Conservation (phyloP, 2,329 filamentous ascomycete genomes). For the Alternaria consortialis region DNA sequence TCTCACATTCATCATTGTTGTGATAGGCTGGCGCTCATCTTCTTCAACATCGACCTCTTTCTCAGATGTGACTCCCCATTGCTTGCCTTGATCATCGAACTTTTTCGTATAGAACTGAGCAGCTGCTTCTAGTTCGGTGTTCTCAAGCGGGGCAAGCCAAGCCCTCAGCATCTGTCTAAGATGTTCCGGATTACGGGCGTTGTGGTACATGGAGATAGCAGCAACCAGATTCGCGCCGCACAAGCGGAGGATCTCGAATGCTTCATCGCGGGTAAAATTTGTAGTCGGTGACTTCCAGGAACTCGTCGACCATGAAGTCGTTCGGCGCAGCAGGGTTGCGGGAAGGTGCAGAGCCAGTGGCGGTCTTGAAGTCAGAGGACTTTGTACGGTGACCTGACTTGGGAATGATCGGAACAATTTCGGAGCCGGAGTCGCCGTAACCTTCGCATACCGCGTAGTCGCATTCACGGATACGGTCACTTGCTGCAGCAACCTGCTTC, state of each 20-base stretch:
- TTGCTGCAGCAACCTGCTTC: neutral
- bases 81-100: neutral
- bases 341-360: neutral
- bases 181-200: neutral
- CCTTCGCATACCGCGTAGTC: neutral
- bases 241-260: constrained; percentile 4
- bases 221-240: constrained; percentile 1
- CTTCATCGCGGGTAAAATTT: neutral
- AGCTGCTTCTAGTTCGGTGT: neutral
- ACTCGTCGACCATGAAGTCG: neutral
- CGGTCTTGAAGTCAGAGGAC: neutral
- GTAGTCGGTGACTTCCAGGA: neutral
- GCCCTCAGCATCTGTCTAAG: constrained; percentile 2
- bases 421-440: neutral
- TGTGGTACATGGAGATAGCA: constrained; percentile 2
- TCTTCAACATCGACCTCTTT: neutral
- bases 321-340: neutral
- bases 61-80: neutral
- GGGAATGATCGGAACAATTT: neutral
- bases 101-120: neutral
- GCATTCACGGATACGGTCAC: neutral
- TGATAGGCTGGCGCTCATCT: neutral
- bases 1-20: neutral
- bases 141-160: constrained; percentile 1
- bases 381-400: neutral